These are phyloP conservation scores for Nannizziopsis barbatae DNA, from an alignment of 2,329 filamentous ascomycete species.

Conservation along the genomic window DNA sequence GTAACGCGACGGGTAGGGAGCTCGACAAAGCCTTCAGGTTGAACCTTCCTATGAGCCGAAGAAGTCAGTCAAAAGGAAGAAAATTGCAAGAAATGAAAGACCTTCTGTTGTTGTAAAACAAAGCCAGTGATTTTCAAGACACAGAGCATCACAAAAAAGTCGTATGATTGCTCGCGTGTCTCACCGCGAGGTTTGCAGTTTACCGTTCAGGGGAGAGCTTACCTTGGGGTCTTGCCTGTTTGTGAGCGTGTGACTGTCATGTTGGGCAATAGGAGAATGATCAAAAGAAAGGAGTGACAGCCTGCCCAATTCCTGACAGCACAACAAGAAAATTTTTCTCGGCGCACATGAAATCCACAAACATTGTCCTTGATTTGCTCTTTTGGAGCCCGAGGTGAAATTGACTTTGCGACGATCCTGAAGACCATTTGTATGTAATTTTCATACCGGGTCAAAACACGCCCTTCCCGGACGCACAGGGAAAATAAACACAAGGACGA, in stretches of 20 bases:
- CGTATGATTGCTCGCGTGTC: no score
- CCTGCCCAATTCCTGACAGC: not conserved
- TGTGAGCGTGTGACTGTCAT: conserved; percentile 43
- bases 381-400: no score
- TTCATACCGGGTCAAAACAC: no score
- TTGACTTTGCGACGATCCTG: no score
- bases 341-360: not conserved
- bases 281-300: conserved; percentile 10
- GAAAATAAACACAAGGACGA: no score
- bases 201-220: conserved; percentile 20
- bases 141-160: not conserved
- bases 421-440: no score
- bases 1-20: conserved; percentile 39
- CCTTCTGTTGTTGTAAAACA: no score
- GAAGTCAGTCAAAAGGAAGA: not conserved
- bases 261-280: not conserved
- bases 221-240: conserved; percentile 43
- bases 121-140: conserved; percentile 3
- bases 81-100: not conserved
- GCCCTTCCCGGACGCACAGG: no score
- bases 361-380: no score
- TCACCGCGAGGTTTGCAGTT: no score
- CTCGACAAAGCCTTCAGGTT: conserved; percentile 42
- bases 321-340: not conserved
- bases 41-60: conserved; percentile 36